Base-by-base conservation (phyloP, 306 rosid species). In the Parietaria judaica region DNA sequence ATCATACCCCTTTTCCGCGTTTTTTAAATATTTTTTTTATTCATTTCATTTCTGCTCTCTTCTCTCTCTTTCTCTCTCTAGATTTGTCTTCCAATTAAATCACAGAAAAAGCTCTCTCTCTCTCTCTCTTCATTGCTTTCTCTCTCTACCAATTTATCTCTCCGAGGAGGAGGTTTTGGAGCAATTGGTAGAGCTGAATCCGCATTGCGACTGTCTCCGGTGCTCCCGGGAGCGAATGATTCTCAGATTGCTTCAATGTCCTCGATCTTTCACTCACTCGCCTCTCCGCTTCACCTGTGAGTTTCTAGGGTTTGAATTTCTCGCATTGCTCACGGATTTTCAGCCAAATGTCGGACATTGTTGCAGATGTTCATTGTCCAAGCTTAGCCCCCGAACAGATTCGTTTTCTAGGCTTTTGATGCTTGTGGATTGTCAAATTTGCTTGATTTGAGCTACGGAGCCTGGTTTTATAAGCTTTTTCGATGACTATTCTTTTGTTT, bases 201-300 rank as follows among this genome's bases (percentile, higher is more conserved):
- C 31, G 61, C 61, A 17, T 60, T 44, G 66, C 13, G 49, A 73
- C 58, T 58, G 39, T 53, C 41, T 41, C 62, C 37, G 66, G 10
- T 60, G 58, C 36, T 51, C 72, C 65, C 34, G 41, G 47, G 64
- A 48, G 37, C 76, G 64, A 44, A 78, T 57, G 66, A 36, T 46
- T 70, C 46, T 17, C 61, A 64, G 71, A 61, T 69, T 56, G 57
- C 60, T 62, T 68, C 87, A 79, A 71, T 78, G 79, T 61, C 70
- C 63, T 74, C 70, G 90, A 90, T 90, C 97, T 74, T 60, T 74
- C 60, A 50, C 73, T 65, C 55, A 61, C 69, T 60, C 31, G 70
- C 61, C 36, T 64, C 56, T 49, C 13, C 10, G 45, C 78, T 52
- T 64, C 80, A 56, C 60, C 73, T 66, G 76, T 74, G 78, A 69